Evolutionary conservation across 805 yeast genomes (phyloP), one percentile per base, ranked within the genome.

Genomic region (Candida boleticola): DNA sequence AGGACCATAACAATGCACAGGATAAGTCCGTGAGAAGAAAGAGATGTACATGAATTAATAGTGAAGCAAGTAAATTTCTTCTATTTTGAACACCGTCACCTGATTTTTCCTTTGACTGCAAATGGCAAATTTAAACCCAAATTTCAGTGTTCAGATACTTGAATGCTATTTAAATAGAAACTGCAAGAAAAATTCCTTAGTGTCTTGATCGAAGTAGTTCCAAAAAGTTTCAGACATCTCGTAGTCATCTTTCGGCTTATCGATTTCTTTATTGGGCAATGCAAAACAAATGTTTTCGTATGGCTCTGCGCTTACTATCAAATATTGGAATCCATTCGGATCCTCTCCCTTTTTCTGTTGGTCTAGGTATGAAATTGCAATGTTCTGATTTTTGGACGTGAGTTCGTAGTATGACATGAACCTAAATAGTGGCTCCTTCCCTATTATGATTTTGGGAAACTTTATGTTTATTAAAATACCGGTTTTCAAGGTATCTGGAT

Each of bases 241-340:
- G 3, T 44, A 52, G 20, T 43, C 42, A 3, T 54, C 58, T 3
- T 40, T 42, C 7, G 65, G 65, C 13, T 63, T 68, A 17, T 67
- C 71, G 17, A 68, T 61, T 46, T 75, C 80, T 11, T 80, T 67
- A 13, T 79, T 71, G 1, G 95, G 95, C 10, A 93, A 71, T 44
- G 87, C 82, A 43, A 92, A 68, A 1, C 84, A 85, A 7, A 89
- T 70, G 44, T 83, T 88, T 46, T 89, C 92, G 60, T 88, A 93
- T 1, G 97, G 97, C 58, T 89, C 96, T 2, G 84, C 93, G n/a
- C 89, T 82, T 0, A 90, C 64, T 9, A 90, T 81, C 48, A 93
- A 53, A 57, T 82, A 90, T 61, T 85, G 95, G 61, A 58, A 80
- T 7, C 69, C 65, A 30, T 67, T 62, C 39, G 63, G 54, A n/a